A percentile compares a stretch with the other conserved stretches of the same genome.
Conservation (phyloP, 495 filamentous ascomycete species). For the Penicillium herquei region DNA sequence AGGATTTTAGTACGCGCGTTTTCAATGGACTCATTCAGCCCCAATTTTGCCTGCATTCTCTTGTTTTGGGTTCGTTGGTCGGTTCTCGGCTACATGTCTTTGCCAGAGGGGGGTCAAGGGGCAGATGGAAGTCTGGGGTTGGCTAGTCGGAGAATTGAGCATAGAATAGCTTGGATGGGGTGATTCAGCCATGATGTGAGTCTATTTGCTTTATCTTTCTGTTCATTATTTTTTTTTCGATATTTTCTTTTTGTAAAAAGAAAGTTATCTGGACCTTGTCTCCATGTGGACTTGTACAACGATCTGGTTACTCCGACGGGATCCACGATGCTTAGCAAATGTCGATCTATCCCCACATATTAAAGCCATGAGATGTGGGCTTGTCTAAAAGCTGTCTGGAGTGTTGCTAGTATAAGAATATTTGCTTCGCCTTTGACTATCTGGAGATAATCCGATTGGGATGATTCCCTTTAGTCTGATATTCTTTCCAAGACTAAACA, state of each 20-base stretch:
- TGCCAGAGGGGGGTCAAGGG: neutral
- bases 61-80: neutral
- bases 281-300: too few species aligned
- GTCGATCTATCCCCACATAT: constrained; percentile 2
- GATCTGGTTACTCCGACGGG: neutral
- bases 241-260: neutral
- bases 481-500: too few species aligned
- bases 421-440: too few species aligned
- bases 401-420: too few species aligned
- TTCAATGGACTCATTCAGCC: neutral
- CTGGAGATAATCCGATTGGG: too few species aligned
- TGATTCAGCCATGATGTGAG: constrained; percentile 2
- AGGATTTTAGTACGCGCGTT: constrained; percentile 2
- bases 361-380: neutral
- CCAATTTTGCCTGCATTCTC: neutral
- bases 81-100: constrained; percentile 1
- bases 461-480: too few species aligned
- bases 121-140: neutral
- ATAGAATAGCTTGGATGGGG: neutral
- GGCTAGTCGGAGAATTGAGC: neutral
- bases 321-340: constrained; percentile 4
- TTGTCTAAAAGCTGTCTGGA: neutral
- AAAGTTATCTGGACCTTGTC: too few species aligned
- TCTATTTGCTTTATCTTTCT: neutral
- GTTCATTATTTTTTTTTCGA: neutral